These are phyloP conservation scores for Botrytis fabae DNA, from an alignment of 2,329 filamentous ascomycete species.

Conservation along the genomic window DNA sequence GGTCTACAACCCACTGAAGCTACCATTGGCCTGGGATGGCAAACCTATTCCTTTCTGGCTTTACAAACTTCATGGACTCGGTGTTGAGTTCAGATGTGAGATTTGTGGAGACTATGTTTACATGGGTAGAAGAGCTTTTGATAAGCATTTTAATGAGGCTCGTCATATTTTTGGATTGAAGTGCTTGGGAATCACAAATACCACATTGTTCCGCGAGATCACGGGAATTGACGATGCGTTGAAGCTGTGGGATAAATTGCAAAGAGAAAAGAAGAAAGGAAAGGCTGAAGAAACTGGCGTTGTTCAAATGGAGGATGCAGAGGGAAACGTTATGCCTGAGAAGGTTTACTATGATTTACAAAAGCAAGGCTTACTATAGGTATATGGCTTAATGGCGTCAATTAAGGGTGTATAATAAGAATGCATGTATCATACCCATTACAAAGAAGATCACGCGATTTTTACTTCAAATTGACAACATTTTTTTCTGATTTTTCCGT, in stretches of 20 bases:
- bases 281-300: slow-evolving; percentile 77
- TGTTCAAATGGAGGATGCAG: slow-evolving; percentile 97
- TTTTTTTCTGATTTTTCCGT: neutral
- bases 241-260: slow-evolving; percentile 89
- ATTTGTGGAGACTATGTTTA: slow-evolving; percentile 99
- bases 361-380: slow-evolving; percentile 79
- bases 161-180: slow-evolving; percentile 91
- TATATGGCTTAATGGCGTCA: neutral
- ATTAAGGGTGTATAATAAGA: slow-evolving; percentile 10
- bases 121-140: slow-evolving; percentile 92
- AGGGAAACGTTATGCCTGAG: slow-evolving; percentile 98
- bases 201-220: slow-evolving; percentile 89
- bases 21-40: slow-evolving; percentile 95
- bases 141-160: slow-evolving; percentile 97
- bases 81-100: slow-evolving; percentile 93
- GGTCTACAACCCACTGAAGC: slow-evolving; percentile 94
- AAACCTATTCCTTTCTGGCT: slow-evolving; percentile 99
- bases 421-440: slow-evolving; percentile 13
- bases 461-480: neutral
- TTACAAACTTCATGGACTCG: slow-evolving; percentile 92
- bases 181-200: slow-evolving; percentile 90
- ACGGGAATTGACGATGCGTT: slow-evolving; percentile 87
- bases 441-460: neutral
- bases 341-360: slow-evolving; percentile 96
- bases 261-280: slow-evolving; percentile 77